Evolutionary conservation across 441 rosid species (phyloP).

Genomic region (Lepidium campestre): DNA sequence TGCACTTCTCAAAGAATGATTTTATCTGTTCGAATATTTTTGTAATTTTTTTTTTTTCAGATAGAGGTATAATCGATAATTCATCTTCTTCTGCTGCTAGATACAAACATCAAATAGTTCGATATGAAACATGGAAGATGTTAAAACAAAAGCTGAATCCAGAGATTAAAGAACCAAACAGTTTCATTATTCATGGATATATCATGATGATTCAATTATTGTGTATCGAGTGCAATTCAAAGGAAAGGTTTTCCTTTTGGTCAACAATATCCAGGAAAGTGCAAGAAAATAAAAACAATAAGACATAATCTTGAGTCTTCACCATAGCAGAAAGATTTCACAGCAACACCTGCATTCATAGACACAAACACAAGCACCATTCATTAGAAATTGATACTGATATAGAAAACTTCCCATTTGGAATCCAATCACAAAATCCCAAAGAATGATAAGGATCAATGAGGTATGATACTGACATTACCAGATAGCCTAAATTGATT

Average conservation of each 20-base stretch:
- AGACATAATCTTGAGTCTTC: conserved; percentile 21
- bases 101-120: neutral
- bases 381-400: neutral
- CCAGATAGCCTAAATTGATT: neutral
- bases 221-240: conserved; percentile 9
- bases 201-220: conserved; percentile 21
- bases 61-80: neutral
- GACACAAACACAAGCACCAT: neutral
- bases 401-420: neutral
- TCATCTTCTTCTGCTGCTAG: neutral
- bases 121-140: neutral
- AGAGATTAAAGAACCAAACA: neutral
- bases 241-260: conserved; percentile 4
- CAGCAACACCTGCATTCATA: conserved; percentile 12
- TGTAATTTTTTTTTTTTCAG: neutral
- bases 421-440: neutral
- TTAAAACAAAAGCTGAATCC: neutral
- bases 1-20: neutral
- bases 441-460: neutral
- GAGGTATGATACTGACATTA: neutral
- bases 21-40: neutral
- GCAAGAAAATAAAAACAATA: conserved; percentile 2
- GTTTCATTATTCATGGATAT: conserved; percentile 21
- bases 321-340: conserved; percentile 23
- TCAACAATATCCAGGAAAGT: conserved; percentile 18